Percentiles rank a stretch among this genome's conserved stretches.
These are phyloP conservation scores for Boletus rubroflammeus DNA, from an alignment of 768 basidiomycete genomes.

Conservation along the genomic window DNA sequence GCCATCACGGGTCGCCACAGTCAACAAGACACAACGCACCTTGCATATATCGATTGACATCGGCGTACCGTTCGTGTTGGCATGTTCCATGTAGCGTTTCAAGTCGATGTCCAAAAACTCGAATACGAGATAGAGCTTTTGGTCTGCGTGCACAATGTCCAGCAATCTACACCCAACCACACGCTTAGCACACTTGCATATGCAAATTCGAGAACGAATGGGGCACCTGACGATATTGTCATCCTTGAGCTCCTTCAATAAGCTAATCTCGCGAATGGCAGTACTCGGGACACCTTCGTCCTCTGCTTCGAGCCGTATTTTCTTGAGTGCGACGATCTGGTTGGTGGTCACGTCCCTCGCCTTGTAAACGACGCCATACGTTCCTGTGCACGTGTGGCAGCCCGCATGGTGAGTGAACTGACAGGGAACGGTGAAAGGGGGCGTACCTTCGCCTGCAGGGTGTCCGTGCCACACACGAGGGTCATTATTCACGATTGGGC, in stretches of 20 bases:
- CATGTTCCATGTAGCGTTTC: slow-evolving; percentile 94
- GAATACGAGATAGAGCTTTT: slow-evolving; percentile 96
- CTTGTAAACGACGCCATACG: slow-evolving; percentile 98
- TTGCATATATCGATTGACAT: slow-evolving; percentile 74
- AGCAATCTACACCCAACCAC: slow-evolving; percentile 57
- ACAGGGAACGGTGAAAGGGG: background rate
- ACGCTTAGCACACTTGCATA: slow-evolving; percentile 7
- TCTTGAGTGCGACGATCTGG: slow-evolving; percentile 93
- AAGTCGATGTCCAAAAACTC: slow-evolving; percentile 97
- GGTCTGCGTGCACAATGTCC: slow-evolving; percentile 95
- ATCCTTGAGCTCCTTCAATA: slow-evolving; percentile 95
- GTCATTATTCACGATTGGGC: slow-evolving; percentile 10
- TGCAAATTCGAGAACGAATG: background rate
- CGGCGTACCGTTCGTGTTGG: slow-evolving; percentile 66
- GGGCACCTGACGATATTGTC: slow-evolving; percentile 88
- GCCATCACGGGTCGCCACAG: slow-evolving; percentile 7
- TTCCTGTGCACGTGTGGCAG: slow-evolving; percentile 52
- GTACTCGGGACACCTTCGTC: slow-evolving; percentile 99
- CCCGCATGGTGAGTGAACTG: slow-evolving; percentile 1
- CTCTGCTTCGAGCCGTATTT: slow-evolving; percentile 96
- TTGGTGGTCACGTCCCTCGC: slow-evolving; percentile 78
- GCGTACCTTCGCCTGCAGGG: slow-evolving; percentile 42
- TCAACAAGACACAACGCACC: slow-evolving; percentile 46
- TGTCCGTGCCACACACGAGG: slow-evolving; percentile 16
- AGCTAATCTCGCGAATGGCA: slow-evolving; percentile 95